phyloP scores from a whole-genome alignment of 768 basidiomycete genomes.

The Russula sp. region DNA sequence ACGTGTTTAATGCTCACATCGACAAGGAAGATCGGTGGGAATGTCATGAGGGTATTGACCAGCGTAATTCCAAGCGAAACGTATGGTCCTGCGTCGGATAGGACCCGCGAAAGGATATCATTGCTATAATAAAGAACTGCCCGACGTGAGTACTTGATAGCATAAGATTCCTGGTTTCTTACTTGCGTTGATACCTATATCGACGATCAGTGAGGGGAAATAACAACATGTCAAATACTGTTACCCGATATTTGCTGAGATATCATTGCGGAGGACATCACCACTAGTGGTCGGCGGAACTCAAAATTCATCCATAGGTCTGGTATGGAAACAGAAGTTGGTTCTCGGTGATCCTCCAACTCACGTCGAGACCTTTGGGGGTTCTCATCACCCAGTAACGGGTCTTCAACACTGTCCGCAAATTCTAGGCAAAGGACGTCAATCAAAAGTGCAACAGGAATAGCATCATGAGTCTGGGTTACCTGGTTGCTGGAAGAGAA shows the following conservation, averaged over 20 bases:
- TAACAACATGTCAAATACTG: not conserved
- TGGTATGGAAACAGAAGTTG: slow-evolving; percentile 39
- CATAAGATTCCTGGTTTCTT: slow-evolving; percentile 2
- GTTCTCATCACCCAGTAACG: slow-evolving; percentile 25
- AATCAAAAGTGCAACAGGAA: not conserved
- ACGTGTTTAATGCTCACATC: slow-evolving; percentile 46
- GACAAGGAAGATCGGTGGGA: slow-evolving; percentile 81
- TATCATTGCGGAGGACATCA: slow-evolving; percentile 64
- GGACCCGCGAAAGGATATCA: slow-evolving; percentile 69
- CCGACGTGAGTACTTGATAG: slow-evolving; percentile 3
- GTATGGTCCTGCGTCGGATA: slow-evolving; percentile 74
- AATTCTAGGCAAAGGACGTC: slow-evolving; percentile 25
- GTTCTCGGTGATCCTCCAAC: slow-evolving; percentile 24
- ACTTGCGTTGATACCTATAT: slow-evolving; percentile 70
- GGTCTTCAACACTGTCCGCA: slow-evolving; percentile 5
- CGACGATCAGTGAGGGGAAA: not conserved
- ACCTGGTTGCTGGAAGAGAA: slow-evolving; percentile 34
- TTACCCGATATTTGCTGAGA: slow-evolving; percentile 71
- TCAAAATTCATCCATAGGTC: slow-evolving; percentile 44
- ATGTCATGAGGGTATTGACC: slow-evolving; percentile 76
- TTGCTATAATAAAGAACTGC: slow-evolving; percentile 89
- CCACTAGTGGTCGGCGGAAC: slow-evolving; percentile 53
- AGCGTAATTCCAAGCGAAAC: slow-evolving; percentile 79
- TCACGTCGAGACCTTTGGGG: slow-evolving; percentile 24
- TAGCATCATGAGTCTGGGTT: not conserved